Conservation (phyloP, 2,329 filamentous ascomycete genomes). For the Alternaria longipes region DNA sequence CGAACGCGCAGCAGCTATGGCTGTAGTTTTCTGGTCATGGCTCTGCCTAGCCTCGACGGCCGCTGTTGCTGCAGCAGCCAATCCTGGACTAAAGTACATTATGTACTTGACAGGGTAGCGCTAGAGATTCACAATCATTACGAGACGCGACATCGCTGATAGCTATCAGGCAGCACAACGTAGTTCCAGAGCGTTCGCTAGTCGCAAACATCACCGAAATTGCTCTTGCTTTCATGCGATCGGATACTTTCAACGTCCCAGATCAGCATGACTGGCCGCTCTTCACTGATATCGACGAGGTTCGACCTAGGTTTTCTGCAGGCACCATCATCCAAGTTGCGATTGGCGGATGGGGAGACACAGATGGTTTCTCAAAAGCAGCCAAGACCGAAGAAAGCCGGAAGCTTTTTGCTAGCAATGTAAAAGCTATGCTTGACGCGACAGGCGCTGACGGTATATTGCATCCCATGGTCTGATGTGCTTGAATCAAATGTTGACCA, state of each 20-base stretch:
- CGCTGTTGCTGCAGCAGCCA: not conserved
- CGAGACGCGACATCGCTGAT: not conserved
- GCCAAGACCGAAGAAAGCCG: constrained; percentile 62
- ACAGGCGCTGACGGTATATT: constrained; percentile 70
- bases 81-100: constrained; percentile 7
- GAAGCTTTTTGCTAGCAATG: constrained; percentile 67
- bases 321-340: constrained; percentile 62
- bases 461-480: constrained; percentile 1
- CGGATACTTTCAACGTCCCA: constrained; percentile 39
- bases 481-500: not conserved
- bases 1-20: not conserved
- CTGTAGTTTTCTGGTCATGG: not conserved
- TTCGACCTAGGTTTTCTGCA: constrained; percentile 55
- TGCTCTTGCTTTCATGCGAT: constrained; percentile 43
- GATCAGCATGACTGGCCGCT: constrained; percentile 34
- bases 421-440: constrained; percentile 67
- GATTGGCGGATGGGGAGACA: constrained; percentile 79
- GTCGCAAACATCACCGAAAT: constrained; percentile 40
- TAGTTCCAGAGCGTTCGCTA: constrained; percentile 31
- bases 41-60: not conserved
- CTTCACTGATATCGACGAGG: constrained; percentile 38
- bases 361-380: constrained; percentile 67
- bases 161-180: constrained; percentile 35
- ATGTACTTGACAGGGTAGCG: constrained; percentile 1
- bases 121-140: rapidly evolving